Percentiles rank a stretch among this genome's conserved stretches.
phyloP scores from a whole-genome alignment of 2,329 filamentous ascomycete genomes.

The Phaeoacremonium minimum region DNA sequence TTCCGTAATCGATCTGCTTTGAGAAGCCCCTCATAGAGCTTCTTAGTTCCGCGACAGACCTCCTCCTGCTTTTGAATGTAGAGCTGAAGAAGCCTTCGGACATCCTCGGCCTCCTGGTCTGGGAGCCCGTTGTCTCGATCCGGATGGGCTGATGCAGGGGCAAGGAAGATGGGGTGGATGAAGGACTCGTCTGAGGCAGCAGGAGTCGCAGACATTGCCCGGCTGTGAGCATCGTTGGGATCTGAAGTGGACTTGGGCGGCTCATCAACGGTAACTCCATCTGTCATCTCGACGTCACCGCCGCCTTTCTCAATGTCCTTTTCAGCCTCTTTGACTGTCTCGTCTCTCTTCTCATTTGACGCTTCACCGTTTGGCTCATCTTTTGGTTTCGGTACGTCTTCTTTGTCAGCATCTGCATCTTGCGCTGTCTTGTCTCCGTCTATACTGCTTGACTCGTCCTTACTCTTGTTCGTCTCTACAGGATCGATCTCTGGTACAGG shows the following conservation, averaged over 20 bases:
- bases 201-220: slow-evolving; percentile 6
- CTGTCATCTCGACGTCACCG: neutral
- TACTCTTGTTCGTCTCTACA: too few relatives aligned
- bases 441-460: too few relatives aligned
- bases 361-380: neutral
- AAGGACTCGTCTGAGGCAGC: slow-evolving; percentile 36
- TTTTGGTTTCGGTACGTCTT: slow-evolving; percentile 7
- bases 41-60: slow-evolving; percentile 65
- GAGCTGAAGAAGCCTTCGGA: slow-evolving; percentile 66
- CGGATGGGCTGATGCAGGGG: slow-evolving; percentile 56
- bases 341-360: neutral
- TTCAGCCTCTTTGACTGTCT: neutral
- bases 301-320: neutral
- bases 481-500: too few relatives aligned
- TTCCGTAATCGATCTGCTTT: slow-evolving; percentile 68
- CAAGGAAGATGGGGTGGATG: slow-evolving; percentile 71
- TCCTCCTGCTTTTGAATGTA: slow-evolving; percentile 87
- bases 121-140: slow-evolving; percentile 72
- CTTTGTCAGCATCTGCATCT: neutral
- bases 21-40: slow-evolving; percentile 66
- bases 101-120: slow-evolving; percentile 70
- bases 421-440: neutral
- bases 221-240: slow-evolving; percentile 4
- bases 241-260: neutral
- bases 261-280: neutral